Conservation (phyloP, 2,329 filamentous ascomycete species). For the Stemphylium lycopersici region DNA sequence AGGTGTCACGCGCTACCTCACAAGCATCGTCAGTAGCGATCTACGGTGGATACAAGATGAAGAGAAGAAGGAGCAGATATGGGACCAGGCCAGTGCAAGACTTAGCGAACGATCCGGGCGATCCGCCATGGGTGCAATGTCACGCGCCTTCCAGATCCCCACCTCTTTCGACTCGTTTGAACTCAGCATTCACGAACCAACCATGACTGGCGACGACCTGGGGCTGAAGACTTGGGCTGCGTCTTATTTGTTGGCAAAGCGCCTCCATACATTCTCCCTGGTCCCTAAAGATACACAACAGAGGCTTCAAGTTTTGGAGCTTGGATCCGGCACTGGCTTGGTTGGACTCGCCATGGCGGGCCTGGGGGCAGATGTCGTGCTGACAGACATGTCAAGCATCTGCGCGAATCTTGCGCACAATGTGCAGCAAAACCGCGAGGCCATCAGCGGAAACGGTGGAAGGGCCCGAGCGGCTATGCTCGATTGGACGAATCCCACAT, state of each 20-base stretch:
- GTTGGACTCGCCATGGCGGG: slow-evolving; percentile 84
- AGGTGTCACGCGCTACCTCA: slow-evolving; percentile 69
- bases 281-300: not conserved
- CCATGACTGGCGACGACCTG: slow-evolving; percentile 83
- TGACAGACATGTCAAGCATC: slow-evolving; percentile 87
- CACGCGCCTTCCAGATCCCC: slow-evolving; percentile 65
- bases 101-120: slow-evolving; percentile 87
- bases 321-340: slow-evolving; percentile 91
- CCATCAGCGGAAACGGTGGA: slow-evolving; percentile 63
- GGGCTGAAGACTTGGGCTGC: slow-evolving; percentile 97
- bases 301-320: slow-evolving; percentile 65
- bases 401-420: slow-evolving; percentile 81
- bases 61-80: slow-evolving; percentile 70
- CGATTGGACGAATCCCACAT: slow-evolving; percentile 72
- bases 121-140: slow-evolving; percentile 68
- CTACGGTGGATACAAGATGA: slow-evolving; percentile 73
- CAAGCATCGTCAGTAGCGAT: slow-evolving; percentile 69
- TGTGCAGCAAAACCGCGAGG: slow-evolving; percentile 64
- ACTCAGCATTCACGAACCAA: slow-evolving; percentile 81
- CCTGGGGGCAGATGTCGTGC: slow-evolving; percentile 68
- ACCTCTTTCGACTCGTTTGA: slow-evolving; percentile 52
- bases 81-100: slow-evolving; percentile 78
- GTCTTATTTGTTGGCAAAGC: slow-evolving; percentile 80
- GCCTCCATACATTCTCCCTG: slow-evolving; percentile 58
- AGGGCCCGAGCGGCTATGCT: slow-evolving; percentile 68